Evolutionary conservation across 164 flowering plant species (phyloP), one percentile per base, ranked within the genome.

Genomic region (Echeveria elegans): DNA sequence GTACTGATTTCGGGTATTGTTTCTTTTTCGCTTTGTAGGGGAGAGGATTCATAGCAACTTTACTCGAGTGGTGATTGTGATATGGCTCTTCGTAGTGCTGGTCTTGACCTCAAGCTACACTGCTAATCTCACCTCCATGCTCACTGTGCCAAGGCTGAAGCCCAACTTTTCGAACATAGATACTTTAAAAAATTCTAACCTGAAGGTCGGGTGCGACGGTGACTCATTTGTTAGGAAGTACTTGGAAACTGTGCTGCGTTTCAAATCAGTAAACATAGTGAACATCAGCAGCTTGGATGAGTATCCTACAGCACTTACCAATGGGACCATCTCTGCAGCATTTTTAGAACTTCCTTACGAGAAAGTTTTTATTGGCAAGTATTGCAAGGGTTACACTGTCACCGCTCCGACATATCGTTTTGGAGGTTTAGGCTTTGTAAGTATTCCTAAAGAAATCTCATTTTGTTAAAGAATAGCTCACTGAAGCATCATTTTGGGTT

Each of bases 91-190:
- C 31, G 71, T 80, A 0, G 85, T 78, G 30, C 68, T 78, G 3
- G 71, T 83, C 23, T 53, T 80, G 28, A 78, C 74, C 23, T 72
- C 80, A 30, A 82, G 85, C 72, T 85, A 77, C 77, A 81, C 85
- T 0, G 89, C 86, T 32, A 85, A 75, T 67, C 76, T 83, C n/a
- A 70, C 80, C 19, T 85, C 89, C 11, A 77, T 82, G 80, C 76
- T 85, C 56, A 85, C 87, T 0, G 82, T 82, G 18, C 79, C 69
- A 47, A 66, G 70, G 4, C 76, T 85, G 2, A 63, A 82, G 66
- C 77, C 83, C 24, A 73, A 58, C 28, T 73, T 71, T 18, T 72
- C 70, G 4, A 75, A 76, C 29, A 73, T 80, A 9, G 68, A 70
- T 1, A 69, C 65, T 61, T 66, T 82, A 4, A 74, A 65, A 56